phyloP scores from a whole-genome alignment of 2,329 filamentous ascomycete genomes.

The Xylariaceae sp. region DNA sequence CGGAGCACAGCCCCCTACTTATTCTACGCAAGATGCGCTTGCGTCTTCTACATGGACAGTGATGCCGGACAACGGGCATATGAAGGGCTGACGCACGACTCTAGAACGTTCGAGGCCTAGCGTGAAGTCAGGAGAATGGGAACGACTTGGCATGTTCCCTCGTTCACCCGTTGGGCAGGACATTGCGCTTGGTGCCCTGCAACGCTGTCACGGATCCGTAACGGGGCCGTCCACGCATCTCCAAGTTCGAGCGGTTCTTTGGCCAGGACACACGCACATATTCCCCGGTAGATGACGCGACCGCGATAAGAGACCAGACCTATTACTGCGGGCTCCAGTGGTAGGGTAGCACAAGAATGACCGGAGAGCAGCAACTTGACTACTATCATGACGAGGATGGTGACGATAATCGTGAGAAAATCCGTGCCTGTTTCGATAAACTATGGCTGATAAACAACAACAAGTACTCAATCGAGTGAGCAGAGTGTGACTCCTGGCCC shows the following conservation, averaged over 20 bases:
- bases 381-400: background rate
- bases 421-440: conserved; percentile 7
- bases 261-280: background rate
- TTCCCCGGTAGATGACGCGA: background rate
- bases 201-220: background rate
- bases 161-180: background rate
- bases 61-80: background rate
- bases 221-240: background rate
- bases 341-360: background rate
- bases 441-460: background rate
- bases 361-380: background rate
- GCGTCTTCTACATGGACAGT: background rate
- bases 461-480: background rate
- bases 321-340: background rate
- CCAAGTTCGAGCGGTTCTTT: background rate
- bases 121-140: background rate
- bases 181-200: background rate
- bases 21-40: background rate
- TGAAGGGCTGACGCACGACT: background rate
- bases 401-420: background rate
- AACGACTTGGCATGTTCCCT: background rate
- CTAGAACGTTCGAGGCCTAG: background rate
- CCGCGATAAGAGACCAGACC: background rate
- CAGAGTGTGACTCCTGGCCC: background rate
- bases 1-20: background rate